These are phyloP conservation scores for Trichaptum fuscoviolaceum DNA, from an alignment of 768 basidiomycete genomes.

Conservation along the genomic window DNA sequence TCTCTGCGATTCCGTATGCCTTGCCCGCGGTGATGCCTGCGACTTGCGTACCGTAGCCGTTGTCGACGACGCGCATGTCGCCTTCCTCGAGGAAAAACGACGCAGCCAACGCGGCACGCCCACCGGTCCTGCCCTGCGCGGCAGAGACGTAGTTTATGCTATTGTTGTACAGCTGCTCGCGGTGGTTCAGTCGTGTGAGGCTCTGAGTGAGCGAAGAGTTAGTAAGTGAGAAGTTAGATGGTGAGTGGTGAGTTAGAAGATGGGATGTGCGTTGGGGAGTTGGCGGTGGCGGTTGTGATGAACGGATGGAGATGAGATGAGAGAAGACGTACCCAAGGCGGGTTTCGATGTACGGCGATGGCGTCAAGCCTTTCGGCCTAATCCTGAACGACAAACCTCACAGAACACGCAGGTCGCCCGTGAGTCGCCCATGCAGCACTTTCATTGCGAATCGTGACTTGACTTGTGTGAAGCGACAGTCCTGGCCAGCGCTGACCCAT, in stretches of 20 bases:
- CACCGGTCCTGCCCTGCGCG: too few species aligned
- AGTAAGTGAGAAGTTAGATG: too few species aligned
- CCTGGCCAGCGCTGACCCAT: too few species aligned
- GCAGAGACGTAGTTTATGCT: neutral
- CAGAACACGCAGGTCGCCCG: too few species aligned
- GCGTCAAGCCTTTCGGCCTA: neutral
- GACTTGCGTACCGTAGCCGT: constrained; percentile 6
- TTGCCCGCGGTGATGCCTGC: constrained; percentile 3
- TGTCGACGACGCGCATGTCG: neutral
- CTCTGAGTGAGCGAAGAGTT: too few species aligned
- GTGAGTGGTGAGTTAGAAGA: too few species aligned
- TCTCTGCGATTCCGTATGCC: constrained; percentile 5
- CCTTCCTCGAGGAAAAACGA: neutral
- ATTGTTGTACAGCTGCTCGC: neutral
- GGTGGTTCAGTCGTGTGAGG: neutral
- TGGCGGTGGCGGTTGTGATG: too few species aligned
- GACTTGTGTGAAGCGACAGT: too few species aligned
- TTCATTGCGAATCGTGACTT: too few species aligned
- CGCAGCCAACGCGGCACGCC: neutral
- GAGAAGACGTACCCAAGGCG: neutral
- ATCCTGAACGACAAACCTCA: neutral
- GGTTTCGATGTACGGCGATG: neutral
- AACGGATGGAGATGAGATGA: too few species aligned
- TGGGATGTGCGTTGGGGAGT: neutral
- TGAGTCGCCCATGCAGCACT: too few species aligned